A percentile compares a stretch with the other conserved stretches of the same genome.
phyloP scores from a whole-genome alignment of 2,329 filamentous ascomycete species.

The Xylaria sp. region DNA sequence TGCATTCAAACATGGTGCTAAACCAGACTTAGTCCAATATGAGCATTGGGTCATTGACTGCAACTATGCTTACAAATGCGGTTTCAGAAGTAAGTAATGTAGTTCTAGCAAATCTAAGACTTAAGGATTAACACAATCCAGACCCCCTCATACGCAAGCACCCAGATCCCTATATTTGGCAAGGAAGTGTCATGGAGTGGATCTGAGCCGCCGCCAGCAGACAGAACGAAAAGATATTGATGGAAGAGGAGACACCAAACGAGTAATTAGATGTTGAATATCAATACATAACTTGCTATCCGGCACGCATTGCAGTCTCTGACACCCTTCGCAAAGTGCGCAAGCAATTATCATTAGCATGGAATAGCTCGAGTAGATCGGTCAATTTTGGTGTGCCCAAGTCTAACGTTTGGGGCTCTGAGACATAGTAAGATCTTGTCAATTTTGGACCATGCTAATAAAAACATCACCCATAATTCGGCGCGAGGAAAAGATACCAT shows the following conservation, averaged over 20 bases:
- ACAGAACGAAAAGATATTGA: background rate
- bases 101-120: background rate
- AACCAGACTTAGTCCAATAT: slow-evolving; percentile 42
- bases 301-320: background rate
- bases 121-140: slow-evolving; percentile 34
- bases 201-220: slow-evolving; percentile 34
- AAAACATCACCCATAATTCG: background rate
- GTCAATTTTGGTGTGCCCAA: background rate
- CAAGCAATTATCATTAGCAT: background rate
- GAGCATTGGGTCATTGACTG: slow-evolving; percentile 48
- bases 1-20: slow-evolving; percentile 43
- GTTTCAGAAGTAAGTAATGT: slow-evolving; percentile 44
- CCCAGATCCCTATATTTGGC: slow-evolving; percentile 48
- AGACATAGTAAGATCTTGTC: background rate
- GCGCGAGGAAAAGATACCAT: background rate
- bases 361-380: background rate
- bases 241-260: background rate
- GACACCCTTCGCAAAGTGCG: background rate
- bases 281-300: background rate
- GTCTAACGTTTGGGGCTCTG: background rate
- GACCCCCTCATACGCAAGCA: slow-evolving; percentile 46
- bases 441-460: background rate
- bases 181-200: slow-evolving; percentile 46
- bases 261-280: background rate
- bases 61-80: slow-evolving; percentile 44